These are phyloP conservation scores for Taiozyma onychis DNA, from an alignment of 1,139 yeast genomes.

Conservation along the genomic window DNA sequence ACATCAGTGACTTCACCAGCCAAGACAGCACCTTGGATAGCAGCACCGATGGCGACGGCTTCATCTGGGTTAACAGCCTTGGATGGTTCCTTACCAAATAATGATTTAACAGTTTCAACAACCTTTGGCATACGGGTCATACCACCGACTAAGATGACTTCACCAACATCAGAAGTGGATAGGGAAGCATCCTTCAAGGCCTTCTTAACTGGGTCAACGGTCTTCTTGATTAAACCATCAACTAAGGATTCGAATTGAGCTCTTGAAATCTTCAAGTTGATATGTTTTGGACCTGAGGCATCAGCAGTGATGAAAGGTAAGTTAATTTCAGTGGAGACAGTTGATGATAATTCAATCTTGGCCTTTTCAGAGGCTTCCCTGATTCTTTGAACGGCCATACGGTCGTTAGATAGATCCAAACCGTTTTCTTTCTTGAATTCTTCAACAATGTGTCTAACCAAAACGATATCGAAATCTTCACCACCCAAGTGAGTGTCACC, in stretches of 20 bases:
- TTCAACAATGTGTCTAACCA: constrained; percentile 85
- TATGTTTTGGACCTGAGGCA: constrained; percentile 97
- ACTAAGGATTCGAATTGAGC: constrained; percentile 90
- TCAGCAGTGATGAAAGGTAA: constrained; percentile 80
- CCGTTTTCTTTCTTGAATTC: constrained; percentile 92
- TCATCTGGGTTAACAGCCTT: constrained; percentile 99
- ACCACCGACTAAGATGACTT: constrained; percentile 98
- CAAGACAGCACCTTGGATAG: constrained; percentile 98
- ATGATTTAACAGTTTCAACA: constrained; percentile 86
- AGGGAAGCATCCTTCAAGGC: constrained; percentile 96
- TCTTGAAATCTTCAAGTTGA: constrained; percentile 89
- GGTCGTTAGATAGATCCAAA: constrained; percentile 81
- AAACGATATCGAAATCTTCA: constrained; percentile 87
- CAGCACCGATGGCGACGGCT: constrained; percentile 99
- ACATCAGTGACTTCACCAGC: constrained; percentile 98
- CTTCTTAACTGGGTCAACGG: constrained; percentile 96
- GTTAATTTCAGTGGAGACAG: constrained; percentile 90
- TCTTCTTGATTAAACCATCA: constrained; percentile 86
- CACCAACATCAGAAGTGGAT: constrained; percentile 80
- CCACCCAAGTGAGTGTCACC: constrained; percentile 99
- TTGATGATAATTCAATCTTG: constrained; percentile 94
- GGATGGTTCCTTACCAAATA: constrained; percentile 94
- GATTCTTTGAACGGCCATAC: constrained; percentile 99
- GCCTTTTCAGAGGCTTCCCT: constrained; percentile 99
- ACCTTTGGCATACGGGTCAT: constrained; percentile 99